These are phyloP conservation scores for Solanum pinnatisectum DNA, from an alignment of 257 asterid species.

Conservation along the genomic window DNA sequence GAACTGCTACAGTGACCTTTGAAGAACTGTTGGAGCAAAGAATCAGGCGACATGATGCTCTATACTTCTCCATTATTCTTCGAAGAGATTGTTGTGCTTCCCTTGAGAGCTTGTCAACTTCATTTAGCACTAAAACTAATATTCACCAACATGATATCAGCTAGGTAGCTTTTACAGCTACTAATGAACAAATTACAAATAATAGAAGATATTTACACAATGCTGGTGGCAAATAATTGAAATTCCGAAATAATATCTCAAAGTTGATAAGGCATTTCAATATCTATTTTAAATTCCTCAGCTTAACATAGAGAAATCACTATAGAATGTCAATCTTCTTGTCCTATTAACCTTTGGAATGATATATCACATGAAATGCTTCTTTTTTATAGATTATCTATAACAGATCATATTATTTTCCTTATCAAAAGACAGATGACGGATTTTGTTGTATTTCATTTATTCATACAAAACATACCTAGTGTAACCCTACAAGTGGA, in stretches of 20 bases:
- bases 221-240: neutral
- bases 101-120: constrained; percentile 94
- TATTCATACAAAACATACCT: neutral
- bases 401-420: neutral
- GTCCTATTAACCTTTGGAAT: neutral
- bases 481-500: neutral
- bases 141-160: constrained; percentile 12
- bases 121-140: constrained; percentile 84
- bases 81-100: constrained; percentile 99
- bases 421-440: neutral
- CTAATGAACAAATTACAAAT: neutral
- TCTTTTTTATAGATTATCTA: neutral
- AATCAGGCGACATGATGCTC: constrained; percentile 86
- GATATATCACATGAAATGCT: neutral
- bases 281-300: neutral
- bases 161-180: constrained; percentile 7
- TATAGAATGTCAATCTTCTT: neutral
- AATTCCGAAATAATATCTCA: neutral
- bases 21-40: constrained; percentile 98
- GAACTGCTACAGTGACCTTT: constrained; percentile 93
- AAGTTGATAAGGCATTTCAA: neutral
- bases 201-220: neutral
- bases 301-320: neutral
- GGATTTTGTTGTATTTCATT: neutral
- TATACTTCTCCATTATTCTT: constrained; percentile 98